Conservation (phyloP, 768 basidiomycete genomes). For the Suillus lakei region DNA sequence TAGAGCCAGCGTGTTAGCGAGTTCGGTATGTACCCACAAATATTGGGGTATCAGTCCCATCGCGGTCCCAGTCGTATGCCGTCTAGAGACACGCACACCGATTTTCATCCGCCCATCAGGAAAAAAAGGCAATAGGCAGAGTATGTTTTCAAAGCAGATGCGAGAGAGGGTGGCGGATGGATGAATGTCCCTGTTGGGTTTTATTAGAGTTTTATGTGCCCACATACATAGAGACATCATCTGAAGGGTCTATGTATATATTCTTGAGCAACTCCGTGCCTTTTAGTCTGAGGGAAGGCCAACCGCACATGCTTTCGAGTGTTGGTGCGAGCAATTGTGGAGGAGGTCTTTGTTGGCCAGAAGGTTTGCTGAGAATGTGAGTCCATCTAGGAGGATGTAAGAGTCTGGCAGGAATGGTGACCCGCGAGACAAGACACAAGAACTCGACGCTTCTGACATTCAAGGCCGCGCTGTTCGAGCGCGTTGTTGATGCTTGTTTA, state of each 20-base stretch:
- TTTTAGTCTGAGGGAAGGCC: conserved; percentile 63
- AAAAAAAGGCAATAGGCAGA: background rate
- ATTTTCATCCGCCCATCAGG: conserved; percentile 42
- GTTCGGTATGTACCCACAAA: too few species aligned
- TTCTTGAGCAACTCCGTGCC: conserved; percentile 57
- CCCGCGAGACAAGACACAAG: background rate
- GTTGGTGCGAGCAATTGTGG: conserved; percentile 12
- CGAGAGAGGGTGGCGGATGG: conserved; percentile 33
- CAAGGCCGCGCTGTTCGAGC: background rate
- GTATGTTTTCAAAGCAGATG: background rate
- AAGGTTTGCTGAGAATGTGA: conserved; percentile 65
- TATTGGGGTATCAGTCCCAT: too few species aligned
- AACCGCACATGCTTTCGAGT: conserved; percentile 67
- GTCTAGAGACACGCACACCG: conserved; percentile 73
- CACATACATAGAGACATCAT: conserved; percentile 53
- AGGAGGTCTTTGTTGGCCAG: conserved; percentile 49
- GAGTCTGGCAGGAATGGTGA: conserved; percentile 77
- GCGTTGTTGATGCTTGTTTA: conserved; percentile 6
- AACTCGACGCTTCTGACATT: conserved; percentile 5
- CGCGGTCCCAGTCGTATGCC: too few species aligned
- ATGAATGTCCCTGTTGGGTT: conserved; percentile 63
- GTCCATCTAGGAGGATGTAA: conserved; percentile 69
- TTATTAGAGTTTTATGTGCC: conserved; percentile 37
- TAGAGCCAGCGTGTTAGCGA: too few species aligned
- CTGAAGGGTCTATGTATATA: conserved; percentile 63